Conservation (phyloP, 306 rosid species). For the Quercus ilex region DNA sequence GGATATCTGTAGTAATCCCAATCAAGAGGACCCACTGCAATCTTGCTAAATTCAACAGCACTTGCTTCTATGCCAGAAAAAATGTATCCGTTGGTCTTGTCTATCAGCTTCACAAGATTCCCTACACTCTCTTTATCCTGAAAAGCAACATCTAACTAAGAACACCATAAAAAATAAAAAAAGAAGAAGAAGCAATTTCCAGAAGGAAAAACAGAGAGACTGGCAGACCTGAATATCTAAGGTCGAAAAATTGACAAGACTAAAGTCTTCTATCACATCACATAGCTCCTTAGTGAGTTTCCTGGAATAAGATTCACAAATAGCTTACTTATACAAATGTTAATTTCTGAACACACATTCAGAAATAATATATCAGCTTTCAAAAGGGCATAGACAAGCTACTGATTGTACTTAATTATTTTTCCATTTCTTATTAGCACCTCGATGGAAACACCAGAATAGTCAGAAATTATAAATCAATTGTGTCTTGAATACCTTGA, state of each 20-base stretch:
- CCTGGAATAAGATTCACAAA: conserved; percentile 48
- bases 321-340: neutral
- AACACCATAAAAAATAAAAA: conserved; percentile 11
- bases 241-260: conserved; percentile 79
- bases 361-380: neutral
- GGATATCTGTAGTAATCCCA: conserved; percentile 99
- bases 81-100: conserved; percentile 87
- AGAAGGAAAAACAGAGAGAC: conserved; percentile 1
- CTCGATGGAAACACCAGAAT: neutral
- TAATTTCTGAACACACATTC: neutral
- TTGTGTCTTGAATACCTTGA: neutral
- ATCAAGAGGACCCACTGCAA: conserved; percentile 76
- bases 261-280: conserved; percentile 67
- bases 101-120: conserved; percentile 77
- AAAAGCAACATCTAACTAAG: conserved; percentile 21
- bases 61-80: conserved; percentile 83
- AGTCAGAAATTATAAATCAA: neutral
- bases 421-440: neutral
- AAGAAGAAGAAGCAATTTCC: neutral
- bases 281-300: conserved; percentile 94
- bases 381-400: neutral
- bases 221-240: conserved; percentile 82
- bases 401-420: neutral
- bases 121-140: conserved; percentile 98
- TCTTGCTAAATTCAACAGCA: conserved; percentile 92